Base-by-base conservation (phyloP, 2,329 filamentous ascomycete genomes). In the Penicillium sp. region DNA sequence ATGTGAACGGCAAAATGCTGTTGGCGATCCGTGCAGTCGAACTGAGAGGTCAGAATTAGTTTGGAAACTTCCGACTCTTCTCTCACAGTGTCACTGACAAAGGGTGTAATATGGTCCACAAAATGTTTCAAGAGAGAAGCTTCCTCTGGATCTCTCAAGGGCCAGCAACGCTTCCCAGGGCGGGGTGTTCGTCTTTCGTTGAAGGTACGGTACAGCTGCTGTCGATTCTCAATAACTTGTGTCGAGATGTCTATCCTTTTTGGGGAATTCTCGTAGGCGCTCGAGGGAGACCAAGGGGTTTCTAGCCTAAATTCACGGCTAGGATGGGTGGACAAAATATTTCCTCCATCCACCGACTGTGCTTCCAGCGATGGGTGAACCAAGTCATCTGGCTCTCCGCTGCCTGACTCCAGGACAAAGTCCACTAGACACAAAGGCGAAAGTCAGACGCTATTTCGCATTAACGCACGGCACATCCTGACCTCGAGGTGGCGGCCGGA, bases 1-100 rank as follows among this genome's bases (percentile, higher is more conserved):
- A 57, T 56, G 20, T 56, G 47, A 8, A 57, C 47, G 0, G 55
- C 55, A 39, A 58, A 58, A 39, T 57, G 52, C n/a, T 48, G 52
- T 17, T 53, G 48, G 11, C 42, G 37, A 41, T 58, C 55, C 11
- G 52, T 54, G 28, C 51, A 53, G 39, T 58, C 55, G n/a, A 58
- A 50, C 55, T 58, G 21, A 23, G 11, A 11, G 21, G 7, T 23
- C 21, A 11, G 21, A 23, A 23, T 23, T 7, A 11, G 7, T 23
- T 23, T 7, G 21, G 21, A 7, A 23, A 23, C 21, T 7, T 7
- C 21, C 25, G n/a, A n/a, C n/a, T n/a, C n/a, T n/a, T n/a, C n/a
- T n/a, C n/a, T n/a, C n/a, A 25, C 11, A 18, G n/a, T 7, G 4
- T 19, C 2, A 15, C 51, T 48, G 35, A 54, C 50, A 28, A 54